phyloP scores from a whole-genome alignment of 306 rosid genomes.

The Gastrolobium bilobum region DNA sequence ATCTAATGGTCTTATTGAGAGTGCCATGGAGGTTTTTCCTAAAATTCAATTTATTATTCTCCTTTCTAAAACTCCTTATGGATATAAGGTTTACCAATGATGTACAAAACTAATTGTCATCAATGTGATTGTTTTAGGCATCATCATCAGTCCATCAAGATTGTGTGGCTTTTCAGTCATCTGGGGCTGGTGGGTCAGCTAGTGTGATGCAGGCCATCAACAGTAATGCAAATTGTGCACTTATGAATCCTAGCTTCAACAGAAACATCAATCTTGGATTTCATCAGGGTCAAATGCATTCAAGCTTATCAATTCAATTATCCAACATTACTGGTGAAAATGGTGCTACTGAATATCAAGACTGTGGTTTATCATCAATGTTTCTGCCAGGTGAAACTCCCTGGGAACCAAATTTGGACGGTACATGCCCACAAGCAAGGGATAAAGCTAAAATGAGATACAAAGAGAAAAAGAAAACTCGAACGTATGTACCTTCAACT shows the following conservation, averaged over 20 bases:
- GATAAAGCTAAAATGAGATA: constrained; percentile 88
- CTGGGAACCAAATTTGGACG: constrained; percentile 78
- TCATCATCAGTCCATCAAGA: constrained; percentile 71
- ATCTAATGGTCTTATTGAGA: constrained; percentile 64
- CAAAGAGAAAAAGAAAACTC: constrained; percentile 83
- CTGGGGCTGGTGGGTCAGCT: constrained; percentile 58
- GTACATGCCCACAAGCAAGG: constrained; percentile 73
- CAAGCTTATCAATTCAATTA: constrained; percentile 64
- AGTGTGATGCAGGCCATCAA: constrained; percentile 57
- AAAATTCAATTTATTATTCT: constrained; percentile 38
- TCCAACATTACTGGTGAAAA: constrained; percentile 73
- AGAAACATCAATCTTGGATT: constrained; percentile 70
- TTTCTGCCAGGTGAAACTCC: constrained; percentile 67
- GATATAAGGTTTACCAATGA: constrained; percentile 21
- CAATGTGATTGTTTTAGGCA: constrained; percentile 60
- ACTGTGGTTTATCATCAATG: constrained; percentile 67
- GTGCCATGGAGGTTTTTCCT: constrained; percentile 68
- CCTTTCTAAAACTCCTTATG: constrained; percentile 1
- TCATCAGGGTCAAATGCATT: constrained; percentile 71
- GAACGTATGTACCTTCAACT: constrained; percentile 66
- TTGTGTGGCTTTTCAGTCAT: constrained; percentile 61
- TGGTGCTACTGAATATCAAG: constrained; percentile 70
- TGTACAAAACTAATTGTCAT: constrained; percentile 40
- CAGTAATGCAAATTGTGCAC: constrained; percentile 58
- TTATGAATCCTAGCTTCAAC: constrained; percentile 58